Conservation (phyloP, 2,329 filamentous ascomycete genomes). For the Epichloe sylvatica region DNA sequence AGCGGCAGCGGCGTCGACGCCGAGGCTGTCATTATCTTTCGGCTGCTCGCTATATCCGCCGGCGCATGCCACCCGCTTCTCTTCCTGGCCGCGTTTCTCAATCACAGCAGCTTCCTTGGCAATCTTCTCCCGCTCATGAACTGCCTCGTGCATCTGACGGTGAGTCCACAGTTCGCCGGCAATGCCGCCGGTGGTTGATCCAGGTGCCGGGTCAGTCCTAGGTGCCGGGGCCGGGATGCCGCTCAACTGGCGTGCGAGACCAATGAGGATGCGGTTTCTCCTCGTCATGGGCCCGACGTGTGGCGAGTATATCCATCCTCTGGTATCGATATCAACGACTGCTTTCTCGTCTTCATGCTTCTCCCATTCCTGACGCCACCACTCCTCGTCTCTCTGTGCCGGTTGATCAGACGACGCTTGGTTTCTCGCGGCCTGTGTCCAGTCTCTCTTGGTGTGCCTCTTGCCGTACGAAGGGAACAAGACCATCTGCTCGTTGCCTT, state of each 20-base stretch:
- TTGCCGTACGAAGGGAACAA: constrained; percentile 90
- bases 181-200: background rate
- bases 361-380: constrained; percentile 68
- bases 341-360: constrained; percentile 68
- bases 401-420: constrained; percentile 18
- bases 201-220: constrained; percentile 22
- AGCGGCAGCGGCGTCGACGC: constrained; percentile 13
- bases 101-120: constrained; percentile 65
- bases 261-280: constrained; percentile 75
- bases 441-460: constrained; percentile 44
- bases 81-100: constrained; percentile 53
- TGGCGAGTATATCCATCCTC: constrained; percentile 88
- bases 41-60: constrained; percentile 62
- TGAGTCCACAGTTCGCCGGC: constrained; percentile 11
- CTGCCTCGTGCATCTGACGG: constrained; percentile 27
- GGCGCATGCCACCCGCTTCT: constrained; percentile 54
- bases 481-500: constrained; percentile 82
- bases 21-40: constrained; percentile 26
- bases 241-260: constrained; percentile 73
- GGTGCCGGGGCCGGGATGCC: constrained; percentile 57
- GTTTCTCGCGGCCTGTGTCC: constrained; percentile 17
- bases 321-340: constrained; percentile 83
- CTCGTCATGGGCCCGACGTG: constrained; percentile 72
- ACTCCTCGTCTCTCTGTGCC: constrained; percentile 49
- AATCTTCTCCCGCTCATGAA: constrained; percentile 50